Evolutionary conservation across 768 basidiomycete genomes (phyloP), one percentile per base, ranked within the genome.

Genomic region (Tubosaeta sp.): DNA sequence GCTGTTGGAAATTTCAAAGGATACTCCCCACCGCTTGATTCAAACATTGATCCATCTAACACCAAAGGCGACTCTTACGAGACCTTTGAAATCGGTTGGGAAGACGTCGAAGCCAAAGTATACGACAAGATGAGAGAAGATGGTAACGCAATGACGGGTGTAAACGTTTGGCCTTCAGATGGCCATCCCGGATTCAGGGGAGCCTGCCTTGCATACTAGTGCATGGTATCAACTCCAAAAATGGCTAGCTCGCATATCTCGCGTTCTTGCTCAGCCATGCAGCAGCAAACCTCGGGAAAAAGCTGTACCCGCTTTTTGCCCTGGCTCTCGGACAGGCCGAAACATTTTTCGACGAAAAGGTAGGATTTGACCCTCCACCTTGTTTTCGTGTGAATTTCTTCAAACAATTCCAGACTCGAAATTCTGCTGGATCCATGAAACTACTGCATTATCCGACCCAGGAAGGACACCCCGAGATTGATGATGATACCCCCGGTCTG

Each of bases 11-110:
- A 85, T 63, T 95, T 91, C 74, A 88, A 85, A 62, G 87, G 87
- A 17, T 89, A 88, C 66, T 84, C 75, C 48, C 79, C 83, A 3
- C 65, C 91, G 2, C 74, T 86, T 6, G 85, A 83, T 50, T 82
- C 80, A 46, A 91, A 91, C 64, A 86, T 84, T 48, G 80, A 93
- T 60, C 83, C 88, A 0, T 52, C 59, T 8, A 81, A 82, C 72
- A 78, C 22, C 79, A 80, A 79, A n/a, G 93, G 93, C 1, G 94
- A 97, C 64, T 69, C 95, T 49, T 91, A 95, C 63, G 93, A 97
- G 66, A 91, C 86, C 3, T 95, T 94, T 65, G 86, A 93, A 59
- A 76, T 95, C 52, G 90, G 91, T 3, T 85, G 81, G 77, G 87
- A 91, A 63, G 68, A 73, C 26, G 62, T 78, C 0, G 59, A 72